phyloP scores from a whole-genome alignment of 495 filamentous ascomycete species.

The Trichoderma virens region DNA sequence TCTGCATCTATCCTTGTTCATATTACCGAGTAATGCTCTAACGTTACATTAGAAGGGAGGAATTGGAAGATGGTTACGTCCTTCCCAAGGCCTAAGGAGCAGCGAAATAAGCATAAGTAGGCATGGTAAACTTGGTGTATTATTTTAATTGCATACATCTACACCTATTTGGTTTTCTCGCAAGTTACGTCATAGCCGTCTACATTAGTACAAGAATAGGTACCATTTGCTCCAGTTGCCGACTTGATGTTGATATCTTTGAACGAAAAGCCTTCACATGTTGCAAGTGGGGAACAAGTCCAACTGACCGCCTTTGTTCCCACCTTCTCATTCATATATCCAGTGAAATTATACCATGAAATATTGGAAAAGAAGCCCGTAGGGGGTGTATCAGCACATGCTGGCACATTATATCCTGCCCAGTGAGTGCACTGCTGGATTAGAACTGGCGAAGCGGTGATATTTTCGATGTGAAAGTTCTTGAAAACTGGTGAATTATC shows the following conservation, averaged over 20 bases:
- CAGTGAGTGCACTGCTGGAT: constrained; percentile 11
- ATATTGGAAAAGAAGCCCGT: constrained; percentile 6
- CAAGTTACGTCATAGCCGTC: neutral
- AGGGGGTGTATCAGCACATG: neutral
- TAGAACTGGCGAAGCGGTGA: neutral
- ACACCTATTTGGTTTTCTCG: neutral
- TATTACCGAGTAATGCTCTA: too few relatives aligned
- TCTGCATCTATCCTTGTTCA: neutral
- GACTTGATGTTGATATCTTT: constrained; percentile 7
- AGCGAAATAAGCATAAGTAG: neutral
- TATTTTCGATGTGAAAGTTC: constrained; percentile 10
- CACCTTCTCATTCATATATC: constrained; percentile 5
- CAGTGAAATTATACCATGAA: constrained; percentile 6
- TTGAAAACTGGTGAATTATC: neutral
- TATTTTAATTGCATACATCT: neutral
- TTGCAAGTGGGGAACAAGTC: constrained; percentile 3
- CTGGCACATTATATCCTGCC: constrained; percentile 6
- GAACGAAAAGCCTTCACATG: constrained; percentile 3
- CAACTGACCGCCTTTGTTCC: constrained; percentile 1
- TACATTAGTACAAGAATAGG: neutral
- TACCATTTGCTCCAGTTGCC: neutral
- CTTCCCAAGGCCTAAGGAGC: neutral
- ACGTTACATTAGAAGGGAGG: neutral
- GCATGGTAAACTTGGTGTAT: neutral
- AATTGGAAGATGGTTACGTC: neutral